Evolutionary conservation across 73 alveolate genomes (phyloP).

Genomic region (Paramecium bursaria): DNA sequence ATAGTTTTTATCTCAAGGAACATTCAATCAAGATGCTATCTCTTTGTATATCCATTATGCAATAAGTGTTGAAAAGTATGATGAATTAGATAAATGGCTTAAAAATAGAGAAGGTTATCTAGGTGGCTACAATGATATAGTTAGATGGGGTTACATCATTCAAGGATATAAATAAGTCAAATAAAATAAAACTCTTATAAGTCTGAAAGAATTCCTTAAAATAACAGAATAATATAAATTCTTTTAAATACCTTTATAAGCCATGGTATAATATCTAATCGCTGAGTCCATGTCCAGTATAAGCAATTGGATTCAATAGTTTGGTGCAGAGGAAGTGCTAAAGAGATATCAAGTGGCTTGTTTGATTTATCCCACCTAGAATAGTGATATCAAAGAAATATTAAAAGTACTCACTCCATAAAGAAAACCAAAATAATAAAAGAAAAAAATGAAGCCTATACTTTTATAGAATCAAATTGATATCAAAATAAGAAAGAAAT

Average conservation of each 20-base stretch:
- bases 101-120: not conserved
- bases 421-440: not conserved
- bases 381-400: too few relatives aligned
- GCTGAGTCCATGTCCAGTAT: conserved; percentile 22
- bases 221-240: not conserved
- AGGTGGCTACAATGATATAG: not conserved
- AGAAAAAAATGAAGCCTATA: not conserved
- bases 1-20: conserved; percentile 35
- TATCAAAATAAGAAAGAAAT: not conserved
- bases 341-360: conserved; percentile 32
- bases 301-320: conserved; percentile 9
- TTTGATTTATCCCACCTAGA: conserved; percentile 10
- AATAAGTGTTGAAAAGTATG: conserved; percentile 29
- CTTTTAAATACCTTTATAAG: not conserved
- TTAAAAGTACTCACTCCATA: not conserved
- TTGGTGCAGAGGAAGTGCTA: conserved; percentile 29
- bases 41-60: conserved; percentile 18
- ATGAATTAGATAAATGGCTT: conserved; percentile 46
- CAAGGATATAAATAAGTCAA: not conserved
- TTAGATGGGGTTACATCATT: not conserved
- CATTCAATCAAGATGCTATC: not conserved
- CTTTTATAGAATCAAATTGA: conserved; percentile 6
- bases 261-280: conserved; percentile 1
- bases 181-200: not conserved
- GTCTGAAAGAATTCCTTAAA: not conserved